Evolutionary conservation across 176 grass and related monocot genomes (phyloP).

Genomic region (Musa schizocarpa): DNA sequence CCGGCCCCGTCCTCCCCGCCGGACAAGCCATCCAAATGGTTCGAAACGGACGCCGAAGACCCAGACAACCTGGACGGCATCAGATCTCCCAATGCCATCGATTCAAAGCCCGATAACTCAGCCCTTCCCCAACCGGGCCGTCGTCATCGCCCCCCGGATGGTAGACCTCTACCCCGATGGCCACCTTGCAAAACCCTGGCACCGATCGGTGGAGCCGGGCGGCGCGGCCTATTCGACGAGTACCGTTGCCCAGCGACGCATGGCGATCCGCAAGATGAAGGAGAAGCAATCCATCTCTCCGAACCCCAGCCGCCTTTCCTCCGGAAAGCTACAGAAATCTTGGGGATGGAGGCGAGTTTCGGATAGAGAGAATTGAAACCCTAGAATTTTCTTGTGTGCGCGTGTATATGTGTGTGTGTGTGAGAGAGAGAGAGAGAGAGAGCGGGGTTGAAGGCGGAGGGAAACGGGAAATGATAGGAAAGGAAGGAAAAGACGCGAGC

Average conservation of each 20-base stretch:
- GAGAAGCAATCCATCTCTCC: conserved; percentile 17
- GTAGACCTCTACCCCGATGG: conserved; percentile 14
- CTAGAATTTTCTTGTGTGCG: background rate
- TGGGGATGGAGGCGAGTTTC: background rate
- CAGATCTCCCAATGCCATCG: conserved; percentile 99
- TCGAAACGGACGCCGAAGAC: conserved; percentile 26
- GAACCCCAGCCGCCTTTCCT: no score
- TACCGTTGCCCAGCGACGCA: conserved; percentile 23
- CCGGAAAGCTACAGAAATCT: no score
- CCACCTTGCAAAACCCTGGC: background rate
- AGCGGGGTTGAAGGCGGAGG: conserved; percentile 3
- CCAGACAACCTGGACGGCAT: conserved; percentile 83
- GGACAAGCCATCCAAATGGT: conserved; percentile 27
- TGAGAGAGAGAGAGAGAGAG: no score
- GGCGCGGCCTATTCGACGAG: conserved; percentile 13
- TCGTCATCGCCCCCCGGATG: conserved; percentile 18
- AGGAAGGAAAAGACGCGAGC: background rate
- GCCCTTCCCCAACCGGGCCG: conserved; percentile 1
- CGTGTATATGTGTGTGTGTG: no score
- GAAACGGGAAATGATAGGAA: background rate
- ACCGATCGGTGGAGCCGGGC: background rate
- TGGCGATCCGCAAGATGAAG: conserved; percentile 28
- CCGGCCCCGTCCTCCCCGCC: conserved; percentile 6
- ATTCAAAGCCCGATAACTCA: background rate
- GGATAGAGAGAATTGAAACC: background rate